phyloP scores from a whole-genome alignment of 225 moss, liverwort and hornwort species.

The Marchantia polymorpha region DNA sequence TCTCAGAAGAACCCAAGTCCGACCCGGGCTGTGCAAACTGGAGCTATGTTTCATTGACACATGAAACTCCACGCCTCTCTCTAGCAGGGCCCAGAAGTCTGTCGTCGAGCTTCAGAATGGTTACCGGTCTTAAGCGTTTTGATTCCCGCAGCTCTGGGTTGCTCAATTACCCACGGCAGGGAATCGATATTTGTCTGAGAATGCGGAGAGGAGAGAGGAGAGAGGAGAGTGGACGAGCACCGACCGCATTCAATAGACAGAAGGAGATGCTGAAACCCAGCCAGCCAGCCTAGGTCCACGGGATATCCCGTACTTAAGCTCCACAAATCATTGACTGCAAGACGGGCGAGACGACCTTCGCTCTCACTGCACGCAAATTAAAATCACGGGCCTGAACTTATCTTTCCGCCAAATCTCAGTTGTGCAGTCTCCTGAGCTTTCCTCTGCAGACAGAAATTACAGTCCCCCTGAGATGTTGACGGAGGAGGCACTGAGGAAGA shows the following conservation, averaged over 20 bases:
- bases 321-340: neutral
- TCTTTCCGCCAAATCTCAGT: neutral
- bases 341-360: neutral
- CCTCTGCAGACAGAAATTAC: constrained; percentile 2
- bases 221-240: neutral
- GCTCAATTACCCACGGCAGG: neutral
- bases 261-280: too few relatives aligned
- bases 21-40: neutral
- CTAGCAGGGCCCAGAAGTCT: neutral
- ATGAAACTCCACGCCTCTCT: neutral
- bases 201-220: too few relatives aligned
- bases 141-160: neutral
- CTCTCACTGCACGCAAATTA: neutral
- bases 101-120: neutral
- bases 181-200: neutral
- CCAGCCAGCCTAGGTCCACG: neutral
- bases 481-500: neutral
- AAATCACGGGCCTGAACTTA: neutral
- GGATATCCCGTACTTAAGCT: neutral
- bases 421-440: neutral
- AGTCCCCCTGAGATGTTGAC: neutral
- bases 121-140: neutral
- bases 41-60: neutral
- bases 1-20: neutral
- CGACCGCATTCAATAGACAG: neutral